Percentiles rank a stretch among this genome's conserved stretches.
Evolutionary conservation across 176 grass and related monocot genomes (phyloP).

Genomic region (Carex cristatella): DNA sequence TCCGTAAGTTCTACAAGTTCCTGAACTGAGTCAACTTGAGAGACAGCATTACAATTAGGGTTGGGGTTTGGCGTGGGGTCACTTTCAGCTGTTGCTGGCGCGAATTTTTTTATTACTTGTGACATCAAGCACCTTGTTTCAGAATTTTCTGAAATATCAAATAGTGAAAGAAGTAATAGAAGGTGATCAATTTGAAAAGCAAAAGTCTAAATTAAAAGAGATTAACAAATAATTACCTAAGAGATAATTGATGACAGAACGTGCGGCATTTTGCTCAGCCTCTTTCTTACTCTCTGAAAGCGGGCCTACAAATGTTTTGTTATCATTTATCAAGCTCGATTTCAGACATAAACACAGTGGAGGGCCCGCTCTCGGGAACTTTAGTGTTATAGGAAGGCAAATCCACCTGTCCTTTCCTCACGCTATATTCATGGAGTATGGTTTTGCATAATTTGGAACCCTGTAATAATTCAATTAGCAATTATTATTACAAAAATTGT

Average conservation of each 20-base stretch:
- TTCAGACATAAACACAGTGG: neutral
- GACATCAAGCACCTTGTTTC: slow-evolving; percentile 5
- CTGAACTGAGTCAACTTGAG: neutral
- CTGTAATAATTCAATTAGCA: neutral
- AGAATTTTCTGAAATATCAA: slow-evolving; percentile 3
- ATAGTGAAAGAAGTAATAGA: neutral
- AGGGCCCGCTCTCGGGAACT: neutral
- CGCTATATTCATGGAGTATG: neutral
- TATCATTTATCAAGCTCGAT: neutral
- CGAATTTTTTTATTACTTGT: neutral
- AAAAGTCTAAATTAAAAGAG: neutral
- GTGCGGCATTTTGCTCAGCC: neutral
- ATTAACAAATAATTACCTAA: slow-evolving; percentile 6
- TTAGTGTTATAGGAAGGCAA: neutral
- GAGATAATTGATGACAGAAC: neutral
- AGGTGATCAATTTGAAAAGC: neutral
- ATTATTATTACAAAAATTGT: neutral
- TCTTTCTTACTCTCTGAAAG: slow-evolving; percentile 3
- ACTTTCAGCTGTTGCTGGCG: neutral
- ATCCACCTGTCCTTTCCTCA: neutral
- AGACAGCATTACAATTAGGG: neutral
- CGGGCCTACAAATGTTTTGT: neutral
- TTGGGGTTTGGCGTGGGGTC: neutral
- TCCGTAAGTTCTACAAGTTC: neutral
- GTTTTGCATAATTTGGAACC: neutral